Percentiles rank a stretch among this genome's conserved stretches.
Evolutionary conservation across 257 asterid genomes (phyloP).

Genomic region (Capsicum baccatum): DNA sequence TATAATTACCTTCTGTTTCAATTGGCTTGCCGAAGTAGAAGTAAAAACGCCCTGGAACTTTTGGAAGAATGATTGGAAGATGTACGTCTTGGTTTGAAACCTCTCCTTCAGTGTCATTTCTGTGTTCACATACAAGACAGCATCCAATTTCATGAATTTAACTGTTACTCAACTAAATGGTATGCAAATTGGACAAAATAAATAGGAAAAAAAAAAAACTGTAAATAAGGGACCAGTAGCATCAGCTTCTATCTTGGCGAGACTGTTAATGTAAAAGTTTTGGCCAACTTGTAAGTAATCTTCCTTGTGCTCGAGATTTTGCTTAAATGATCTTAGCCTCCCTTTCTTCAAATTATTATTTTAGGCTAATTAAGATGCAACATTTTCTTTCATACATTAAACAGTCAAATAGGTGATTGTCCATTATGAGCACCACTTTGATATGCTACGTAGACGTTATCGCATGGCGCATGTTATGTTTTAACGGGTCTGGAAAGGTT

Average conservation of each 20-base stretch:
- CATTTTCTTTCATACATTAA: not conserved
- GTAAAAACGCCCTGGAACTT: slow-evolving; percentile 87
- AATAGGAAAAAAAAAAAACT: not conserved
- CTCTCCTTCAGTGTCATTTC: slow-evolving; percentile 64
- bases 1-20: slow-evolving; percentile 68
- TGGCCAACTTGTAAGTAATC: not conserved
- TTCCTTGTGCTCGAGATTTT: not conserved
- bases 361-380: not conserved
- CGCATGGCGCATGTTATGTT: not conserved
- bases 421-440: not conserved
- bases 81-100: slow-evolving; percentile 75
- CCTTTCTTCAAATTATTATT: not conserved
- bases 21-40: slow-evolving; percentile 84
- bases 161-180: not conserved
- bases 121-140: slow-evolving; percentile 23
- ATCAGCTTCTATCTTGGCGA: not conserved
- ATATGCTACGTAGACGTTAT: not conserved
- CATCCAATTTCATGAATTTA: not conserved
- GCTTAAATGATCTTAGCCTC: not conserved
- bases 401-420: not conserved
- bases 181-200: not conserved
- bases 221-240: not conserved
- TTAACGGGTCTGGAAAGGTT: not conserved
- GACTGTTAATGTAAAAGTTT: not conserved
- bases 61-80: slow-evolving; percentile 72